Evolutionary conservation across 306 rosid genomes (phyloP).

Genomic region (Inga leiocalycina): DNA sequence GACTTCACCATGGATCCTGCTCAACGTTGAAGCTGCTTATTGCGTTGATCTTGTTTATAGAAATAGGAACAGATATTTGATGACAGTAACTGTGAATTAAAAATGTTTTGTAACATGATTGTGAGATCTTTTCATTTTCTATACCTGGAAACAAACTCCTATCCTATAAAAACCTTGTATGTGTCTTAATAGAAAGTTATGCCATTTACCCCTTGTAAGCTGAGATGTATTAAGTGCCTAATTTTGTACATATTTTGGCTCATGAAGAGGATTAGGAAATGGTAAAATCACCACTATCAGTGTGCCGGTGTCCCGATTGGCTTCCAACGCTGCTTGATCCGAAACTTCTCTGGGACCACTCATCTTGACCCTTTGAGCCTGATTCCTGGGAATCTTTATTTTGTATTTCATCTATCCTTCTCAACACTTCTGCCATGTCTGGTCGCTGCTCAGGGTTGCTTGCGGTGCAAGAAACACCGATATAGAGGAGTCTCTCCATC

Average conservation of each 20-base stretch:
- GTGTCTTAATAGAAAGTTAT: not conserved
- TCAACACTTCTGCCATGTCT: conserved; percentile 53
- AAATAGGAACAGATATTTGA: not conserved
- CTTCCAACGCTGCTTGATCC: conserved; percentile 36
- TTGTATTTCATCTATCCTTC: conserved; percentile 59
- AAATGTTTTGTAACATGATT: not conserved
- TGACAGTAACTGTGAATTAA: not conserved
- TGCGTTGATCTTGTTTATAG: not conserved
- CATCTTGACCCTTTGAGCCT: conserved; percentile 35
- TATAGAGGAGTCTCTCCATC: conserved; percentile 55
- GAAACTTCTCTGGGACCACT: conserved; percentile 20
- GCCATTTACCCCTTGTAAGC: conserved; percentile 21
- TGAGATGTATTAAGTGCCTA: not conserved
- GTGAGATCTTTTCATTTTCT: not conserved
- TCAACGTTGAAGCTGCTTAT: not conserved
- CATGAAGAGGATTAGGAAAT: conserved; percentile 9
- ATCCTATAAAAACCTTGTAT: not conserved
- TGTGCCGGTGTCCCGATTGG: not conserved
- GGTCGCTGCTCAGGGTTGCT: conserved; percentile 50
- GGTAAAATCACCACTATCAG: conserved; percentile 32
- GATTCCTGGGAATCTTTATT: conserved; percentile 16
- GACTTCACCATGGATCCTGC: not conserved
- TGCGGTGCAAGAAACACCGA: conserved; percentile 68
- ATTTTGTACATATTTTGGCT: not conserved
- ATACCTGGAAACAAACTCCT: conserved; percentile 5